Base-by-base conservation (phyloP, 2,329 filamentous ascomycete species). In the Colletotrichum liriopes region DNA sequence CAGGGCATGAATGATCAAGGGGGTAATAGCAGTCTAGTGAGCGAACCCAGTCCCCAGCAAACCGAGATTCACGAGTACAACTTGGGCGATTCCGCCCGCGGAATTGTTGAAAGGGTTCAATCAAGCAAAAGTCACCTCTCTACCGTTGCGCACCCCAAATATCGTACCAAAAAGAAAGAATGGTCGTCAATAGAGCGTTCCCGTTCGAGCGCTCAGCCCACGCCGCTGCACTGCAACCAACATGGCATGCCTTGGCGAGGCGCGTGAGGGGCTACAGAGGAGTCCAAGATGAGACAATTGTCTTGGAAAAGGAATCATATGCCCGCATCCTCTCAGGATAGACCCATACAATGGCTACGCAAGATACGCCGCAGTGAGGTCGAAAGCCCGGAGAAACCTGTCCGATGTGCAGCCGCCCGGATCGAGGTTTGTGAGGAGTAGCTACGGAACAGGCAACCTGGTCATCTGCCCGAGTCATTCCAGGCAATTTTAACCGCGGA, bases 1-100 rank as follows among this genome's bases (percentile, higher is more conserved):
- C 14, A 68, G 65, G 65, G 49, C 37, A 63, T 56, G 59, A 52
- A 49, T 23, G 49, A 55, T 55, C 58, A 49, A 41, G 65, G 65
- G 58, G 41, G 35, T 37, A 14, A 39, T 56, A 39, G 32, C 58
- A 64, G 29, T 26, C 65, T 56, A 56, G 49, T 39, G n/a, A 67
- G 26, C 35, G 37, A 67, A 63, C 56, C 55, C 35, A 37, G 55
- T 59, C 29, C 23, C 55, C 37, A 52, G 29, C 56, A 20, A 16
- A 49, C 56, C 37, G 65, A 37, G 47, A 26, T 62, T 37, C 39
- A 56, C 56, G 65, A 56, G 56, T 18, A 39, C 39, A 26, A 45
- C 23, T 37, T 47, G 29, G 49, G 45, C 41, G 18, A 51, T 59
- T 35, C 51, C 62, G 7, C 20, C 35, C 61, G 14, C 18, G 52